phyloP scores from a whole-genome alignment of 805 yeast genomes.

The Monosporozyma unispora region DNA sequence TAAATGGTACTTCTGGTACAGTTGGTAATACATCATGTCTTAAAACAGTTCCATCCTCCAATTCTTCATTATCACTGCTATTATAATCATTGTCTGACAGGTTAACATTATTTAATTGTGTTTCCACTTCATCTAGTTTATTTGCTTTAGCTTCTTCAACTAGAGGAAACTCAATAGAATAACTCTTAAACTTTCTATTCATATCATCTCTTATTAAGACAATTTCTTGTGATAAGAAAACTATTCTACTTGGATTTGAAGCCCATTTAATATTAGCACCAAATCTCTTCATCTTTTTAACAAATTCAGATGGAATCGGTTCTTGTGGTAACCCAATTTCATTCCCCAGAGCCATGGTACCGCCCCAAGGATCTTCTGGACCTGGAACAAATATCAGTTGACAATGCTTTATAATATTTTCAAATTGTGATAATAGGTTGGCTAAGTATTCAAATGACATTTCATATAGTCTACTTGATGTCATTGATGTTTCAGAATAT shows the following conservation, averaged over 20 bases:
- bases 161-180: conserved; percentile 49
- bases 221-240: conserved; percentile 78
- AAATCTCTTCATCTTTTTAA: conserved; percentile 53
- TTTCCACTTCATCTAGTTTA: conserved; percentile 10
- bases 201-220: conserved; percentile 65
- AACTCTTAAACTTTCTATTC: conserved; percentile 59
- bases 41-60: background rate
- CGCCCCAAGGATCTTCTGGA: conserved; percentile 85
- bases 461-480: conserved; percentile 50
- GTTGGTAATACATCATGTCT: background rate
- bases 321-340: conserved; percentile 50
- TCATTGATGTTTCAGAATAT: conserved; percentile 40
- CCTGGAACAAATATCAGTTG: conserved; percentile 79
- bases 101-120: conserved; percentile 16
- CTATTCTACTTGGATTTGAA: conserved; percentile 72
- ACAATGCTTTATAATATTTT: conserved; percentile 28
- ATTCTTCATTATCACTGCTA: conserved; percentile 1
- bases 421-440: conserved; percentile 45
- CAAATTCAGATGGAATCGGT: conserved; percentile 63
- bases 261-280: conserved; percentile 48
- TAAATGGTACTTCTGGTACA: conserved; percentile 6
- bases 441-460: conserved; percentile 69
- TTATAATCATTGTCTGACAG: conserved; percentile 4
- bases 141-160: conserved; percentile 21
- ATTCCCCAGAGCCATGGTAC: background rate